These are phyloP conservation scores for Adansonia grandidieri DNA, from an alignment of 441 rosid species.

Conservation along the genomic window DNA sequence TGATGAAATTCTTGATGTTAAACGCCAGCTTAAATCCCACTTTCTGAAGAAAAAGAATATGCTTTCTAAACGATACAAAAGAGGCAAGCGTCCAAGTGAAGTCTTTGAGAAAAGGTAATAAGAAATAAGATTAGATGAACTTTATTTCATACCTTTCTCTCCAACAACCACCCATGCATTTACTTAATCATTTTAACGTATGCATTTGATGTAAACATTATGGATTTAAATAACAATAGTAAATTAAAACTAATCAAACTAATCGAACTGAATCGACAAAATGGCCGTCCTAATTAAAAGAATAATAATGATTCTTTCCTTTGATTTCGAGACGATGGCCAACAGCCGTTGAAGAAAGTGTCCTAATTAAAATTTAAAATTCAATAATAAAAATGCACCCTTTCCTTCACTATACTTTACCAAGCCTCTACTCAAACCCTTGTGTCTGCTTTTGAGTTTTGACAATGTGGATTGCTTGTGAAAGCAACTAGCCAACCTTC, in stretches of 20 bases:
- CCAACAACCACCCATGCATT: conserved; percentile 14
- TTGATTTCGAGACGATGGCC: too few species aligned
- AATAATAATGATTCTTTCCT: too few species aligned
- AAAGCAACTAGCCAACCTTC: conserved; percentile 42
- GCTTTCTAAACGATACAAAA: neutral
- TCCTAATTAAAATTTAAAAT: neutral
- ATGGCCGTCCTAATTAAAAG: too few species aligned
- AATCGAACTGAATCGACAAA: too few species aligned
- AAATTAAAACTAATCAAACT: too few species aligned
- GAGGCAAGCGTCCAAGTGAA: neutral
- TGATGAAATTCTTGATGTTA: neutral
- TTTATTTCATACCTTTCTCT: neutral
- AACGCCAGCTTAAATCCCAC: conserved; percentile 18
- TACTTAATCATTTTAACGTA: neutral
- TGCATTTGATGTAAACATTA: too few species aligned
- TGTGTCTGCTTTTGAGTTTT: conserved; percentile 28
- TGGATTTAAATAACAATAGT: too few species aligned
- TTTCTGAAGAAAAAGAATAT: conserved; percentile 10
- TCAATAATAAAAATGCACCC: neutral
- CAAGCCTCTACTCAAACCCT: conserved; percentile 49
- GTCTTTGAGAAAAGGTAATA: neutral
- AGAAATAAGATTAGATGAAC: neutral
- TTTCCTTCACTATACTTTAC: conserved; percentile 38
- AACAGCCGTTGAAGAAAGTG: too few species aligned
- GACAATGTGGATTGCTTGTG: conserved; percentile 40